Evolutionary conservation across 768 basidiomycete species (phyloP), one percentile per base, ranked within the genome.

Genomic region (Scleroderma citrinum): DNA sequence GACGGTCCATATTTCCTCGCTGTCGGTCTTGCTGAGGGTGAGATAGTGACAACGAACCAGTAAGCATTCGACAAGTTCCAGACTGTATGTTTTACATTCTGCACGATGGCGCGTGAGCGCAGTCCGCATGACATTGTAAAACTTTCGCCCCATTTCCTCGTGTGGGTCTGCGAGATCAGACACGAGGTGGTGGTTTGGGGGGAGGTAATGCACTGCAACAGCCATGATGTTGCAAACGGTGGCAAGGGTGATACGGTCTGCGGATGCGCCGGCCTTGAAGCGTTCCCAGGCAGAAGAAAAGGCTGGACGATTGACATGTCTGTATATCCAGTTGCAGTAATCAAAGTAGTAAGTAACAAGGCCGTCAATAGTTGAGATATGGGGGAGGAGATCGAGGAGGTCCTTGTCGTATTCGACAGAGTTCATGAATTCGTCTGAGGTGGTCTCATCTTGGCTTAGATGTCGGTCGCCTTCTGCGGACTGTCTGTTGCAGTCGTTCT

Each of bases 301-400:
- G 13, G 80, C 70, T 2, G 68, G 49, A 47, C 82, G 75, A 64
- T 88, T 83, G 51, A 91, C 77, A 60, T 87, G 83, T 35, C 85
- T 81, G 66, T 89, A 87, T 46, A 90, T 80, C 88, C 88, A 92
- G 65, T 86, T 89, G 75, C 87, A 88, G 60, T 86, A 87, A 56
- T 87, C 85, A 58, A 90, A 90, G 66, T 92, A 91, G 67, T 82
- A 84, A 42, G 69, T 67, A 60, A 92, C 74, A 46, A 92, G 80
- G 16, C 75, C 77, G 59, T 91, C 88, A 57, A 90, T 82, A 45
- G 82, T 70, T 40, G 83, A 77, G 46, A 84, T 65, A 17, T 77
- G 69, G 3, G 88, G 88, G 2, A 92, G 76, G 48, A 76, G 66
- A 4, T 74, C 71, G 52, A 88, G 76, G 8, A 92, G 74, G 63